Percentiles rank a stretch among this genome's conserved stretches.
These are phyloP conservation scores for Saposhnikovia divaricata DNA, from an alignment of 129 eudicot genomes.

Conservation along the genomic window DNA sequence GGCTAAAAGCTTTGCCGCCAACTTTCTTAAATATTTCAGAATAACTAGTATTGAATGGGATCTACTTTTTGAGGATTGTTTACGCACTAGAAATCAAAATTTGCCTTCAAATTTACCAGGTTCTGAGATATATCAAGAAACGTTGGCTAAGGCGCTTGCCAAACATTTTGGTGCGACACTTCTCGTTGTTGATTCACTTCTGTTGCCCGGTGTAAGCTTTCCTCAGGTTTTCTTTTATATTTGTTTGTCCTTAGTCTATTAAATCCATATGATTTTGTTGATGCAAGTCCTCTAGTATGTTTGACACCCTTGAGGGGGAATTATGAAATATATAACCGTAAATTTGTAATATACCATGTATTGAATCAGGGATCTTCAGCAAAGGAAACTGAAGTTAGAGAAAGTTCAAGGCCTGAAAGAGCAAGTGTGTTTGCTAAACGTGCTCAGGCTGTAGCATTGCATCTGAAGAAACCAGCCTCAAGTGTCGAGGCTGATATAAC, in stretches of 20 bases:
- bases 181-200: constrained; percentile 65
- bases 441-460: constrained; percentile 39
- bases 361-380: constrained; percentile 47
- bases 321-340: background rate
- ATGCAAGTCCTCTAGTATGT: background rate
- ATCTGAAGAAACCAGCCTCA: constrained; percentile 69
- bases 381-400: constrained; percentile 57
- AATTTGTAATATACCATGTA: background rate
- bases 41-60: background rate
- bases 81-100: background rate
- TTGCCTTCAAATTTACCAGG: constrained; percentile 32
- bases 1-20: no score
- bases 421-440: constrained; percentile 60
- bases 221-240: background rate
- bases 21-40: no score
- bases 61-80: background rate
- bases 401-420: constrained; percentile 62
- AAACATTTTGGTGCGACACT: constrained; percentile 68
- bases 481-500: constrained; percentile 88
- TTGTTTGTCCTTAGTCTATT: background rate
- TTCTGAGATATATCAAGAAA: constrained; percentile 92
- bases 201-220: constrained; percentile 84
- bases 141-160: constrained; percentile 71
- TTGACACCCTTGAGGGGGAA: background rate
- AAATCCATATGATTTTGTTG: background rate